Percentiles rank a stretch among this genome's conserved stretches.
Evolutionary conservation across 768 basidiomycete species (phyloP).

Genomic region (Dentipellis fragilis): DNA sequence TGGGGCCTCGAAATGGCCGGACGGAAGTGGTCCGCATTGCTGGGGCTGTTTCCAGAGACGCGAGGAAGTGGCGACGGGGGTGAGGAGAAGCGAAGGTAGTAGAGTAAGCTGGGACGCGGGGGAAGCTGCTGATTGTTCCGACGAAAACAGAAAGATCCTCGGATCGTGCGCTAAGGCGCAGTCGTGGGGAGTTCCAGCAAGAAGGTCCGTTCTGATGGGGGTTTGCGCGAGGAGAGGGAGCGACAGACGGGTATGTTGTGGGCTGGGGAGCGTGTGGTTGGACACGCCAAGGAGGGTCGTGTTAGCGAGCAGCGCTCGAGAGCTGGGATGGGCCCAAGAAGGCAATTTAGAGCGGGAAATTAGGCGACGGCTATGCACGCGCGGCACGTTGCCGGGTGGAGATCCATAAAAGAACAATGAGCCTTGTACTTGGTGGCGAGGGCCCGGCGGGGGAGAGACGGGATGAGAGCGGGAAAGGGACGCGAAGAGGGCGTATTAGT

Average conservation of each 20-base stretch:
- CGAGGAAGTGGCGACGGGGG: background rate
- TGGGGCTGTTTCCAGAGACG: background rate
- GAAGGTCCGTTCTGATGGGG: constrained; percentile 12
- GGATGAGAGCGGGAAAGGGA: background rate
- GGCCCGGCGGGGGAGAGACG: background rate
- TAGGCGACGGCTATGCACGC: too few relatives aligned
- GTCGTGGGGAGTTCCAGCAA: constrained; percentile 10
- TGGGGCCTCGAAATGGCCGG: background rate
- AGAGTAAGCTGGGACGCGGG: background rate
- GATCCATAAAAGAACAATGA: background rate
- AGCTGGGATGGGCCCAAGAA: background rate
- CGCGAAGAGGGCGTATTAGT: background rate
- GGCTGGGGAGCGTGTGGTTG: background rate
- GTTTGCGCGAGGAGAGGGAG: background rate
- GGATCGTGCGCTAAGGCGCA: constrained; percentile 5
- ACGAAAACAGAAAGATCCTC: constrained; percentile 6
- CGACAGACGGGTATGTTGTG: background rate
- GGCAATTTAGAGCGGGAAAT: background rate
- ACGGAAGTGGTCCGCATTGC: background rate
- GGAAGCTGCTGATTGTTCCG: constrained; percentile 14
- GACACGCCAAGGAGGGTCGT: background rate
- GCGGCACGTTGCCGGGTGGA: background rate
- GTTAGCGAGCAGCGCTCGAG: background rate
- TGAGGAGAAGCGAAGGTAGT: background rate
- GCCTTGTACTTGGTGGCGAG: background rate